These are phyloP conservation scores for Jaltomata sinuosa DNA, from an alignment of 257 asterid species.

Conservation along the genomic window DNA sequence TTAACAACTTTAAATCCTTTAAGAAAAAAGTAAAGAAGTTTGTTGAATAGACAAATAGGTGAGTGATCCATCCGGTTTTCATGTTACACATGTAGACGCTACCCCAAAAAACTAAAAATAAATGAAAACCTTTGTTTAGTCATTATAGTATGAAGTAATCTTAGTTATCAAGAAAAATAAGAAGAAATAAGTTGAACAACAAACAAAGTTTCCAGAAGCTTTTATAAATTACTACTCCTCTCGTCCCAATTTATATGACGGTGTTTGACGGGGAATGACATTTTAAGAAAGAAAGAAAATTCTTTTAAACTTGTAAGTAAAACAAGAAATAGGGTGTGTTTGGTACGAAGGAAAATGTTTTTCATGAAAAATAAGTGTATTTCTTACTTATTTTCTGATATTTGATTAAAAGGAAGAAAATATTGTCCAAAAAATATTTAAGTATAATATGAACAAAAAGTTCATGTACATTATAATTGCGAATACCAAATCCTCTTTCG, in stretches of 20 bases:
- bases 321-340: too few species aligned
- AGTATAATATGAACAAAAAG: too few species aligned
- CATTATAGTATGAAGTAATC: neutral
- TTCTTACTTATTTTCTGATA: too few species aligned
- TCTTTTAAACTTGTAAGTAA: neutral
- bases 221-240: neutral
- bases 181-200: neutral
- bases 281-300: neutral
- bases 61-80: neutral
- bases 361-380: too few species aligned
- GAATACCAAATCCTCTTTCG: neutral
- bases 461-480: too few species aligned
- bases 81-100: neutral
- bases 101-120: neutral
- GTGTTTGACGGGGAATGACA: accelerated
- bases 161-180: neutral
- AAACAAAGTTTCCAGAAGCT: neutral
- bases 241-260: neutral
- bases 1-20: neutral
- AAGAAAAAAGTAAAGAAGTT: neutral
- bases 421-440: too few species aligned
- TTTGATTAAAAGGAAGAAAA: too few species aligned
- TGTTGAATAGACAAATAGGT: neutral
- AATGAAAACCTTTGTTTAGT: neutral
- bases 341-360: too few species aligned